Percentiles rank a stretch among this genome's conserved stretches.
Conservation (phyloP, 768 basidiomycete genomes). For the Lactarius quietus region DNA sequence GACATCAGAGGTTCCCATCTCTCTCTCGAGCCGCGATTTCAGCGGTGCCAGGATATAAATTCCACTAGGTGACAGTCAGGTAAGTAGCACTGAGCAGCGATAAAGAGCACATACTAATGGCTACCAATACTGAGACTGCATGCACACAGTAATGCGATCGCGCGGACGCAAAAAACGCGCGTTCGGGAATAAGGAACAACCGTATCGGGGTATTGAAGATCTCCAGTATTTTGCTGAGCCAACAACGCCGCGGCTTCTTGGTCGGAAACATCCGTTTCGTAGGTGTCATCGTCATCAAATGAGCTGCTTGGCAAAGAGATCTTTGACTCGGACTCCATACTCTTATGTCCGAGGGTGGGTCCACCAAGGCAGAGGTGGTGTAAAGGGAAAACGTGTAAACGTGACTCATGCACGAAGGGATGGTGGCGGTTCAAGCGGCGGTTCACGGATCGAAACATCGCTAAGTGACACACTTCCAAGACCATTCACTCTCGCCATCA, state of each 20-base stretch:
- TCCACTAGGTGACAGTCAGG: slow-evolving; percentile 41
- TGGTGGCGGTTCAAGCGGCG: no score
- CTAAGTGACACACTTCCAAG: not conserved
- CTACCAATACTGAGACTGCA: slow-evolving; percentile 73
- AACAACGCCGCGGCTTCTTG: slow-evolving; percentile 2
- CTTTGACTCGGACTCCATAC: not conserved
- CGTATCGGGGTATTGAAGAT: not conserved
- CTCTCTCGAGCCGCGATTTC: slow-evolving; percentile 63
- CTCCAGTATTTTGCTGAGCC: not conserved
- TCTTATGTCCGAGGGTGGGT: not conserved
- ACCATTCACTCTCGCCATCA: not conserved
- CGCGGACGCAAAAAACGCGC: slow-evolving; percentile 47
- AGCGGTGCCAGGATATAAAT: slow-evolving; percentile 75
- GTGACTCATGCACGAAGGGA: not conserved
- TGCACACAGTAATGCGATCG: slow-evolving; percentile 63
- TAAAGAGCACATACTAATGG: slow-evolving; percentile 55
- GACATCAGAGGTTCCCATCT: slow-evolving; percentile 71
- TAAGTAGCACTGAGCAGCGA: slow-evolving; percentile 5
- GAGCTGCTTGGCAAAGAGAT: not conserved
- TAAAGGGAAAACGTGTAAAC: not conserved
- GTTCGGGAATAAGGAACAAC: not conserved
- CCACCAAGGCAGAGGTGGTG: not conserved
- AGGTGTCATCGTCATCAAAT: not conserved
- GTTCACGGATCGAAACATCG: not conserved
- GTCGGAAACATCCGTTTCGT: not conserved